Percentiles rank a stretch among this genome's conserved stretches.
Conservation (phyloP, 768 basidiomycete genomes). For the Boletus subparvulus region DNA sequence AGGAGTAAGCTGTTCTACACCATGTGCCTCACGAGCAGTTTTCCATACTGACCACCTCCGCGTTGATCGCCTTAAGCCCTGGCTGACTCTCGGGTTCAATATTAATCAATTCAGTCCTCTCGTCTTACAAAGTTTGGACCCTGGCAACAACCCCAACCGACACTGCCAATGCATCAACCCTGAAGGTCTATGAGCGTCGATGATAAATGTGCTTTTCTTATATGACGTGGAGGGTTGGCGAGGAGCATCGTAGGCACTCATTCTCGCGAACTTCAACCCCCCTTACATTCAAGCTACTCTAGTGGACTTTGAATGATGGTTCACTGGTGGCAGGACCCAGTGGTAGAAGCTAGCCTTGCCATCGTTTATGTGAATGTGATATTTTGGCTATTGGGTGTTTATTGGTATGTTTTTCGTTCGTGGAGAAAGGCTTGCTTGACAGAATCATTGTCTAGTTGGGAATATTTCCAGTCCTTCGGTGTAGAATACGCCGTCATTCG, state of each 20-base stretch:
- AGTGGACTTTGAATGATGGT: constrained; percentile 9
- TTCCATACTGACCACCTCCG: too few species aligned
- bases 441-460: constrained; percentile 19
- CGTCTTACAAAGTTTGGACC: too few species aligned
- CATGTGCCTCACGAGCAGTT: too few species aligned
- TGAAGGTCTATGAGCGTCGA: background rate
- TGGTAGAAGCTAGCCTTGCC: background rate
- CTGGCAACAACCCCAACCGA: too few species aligned
- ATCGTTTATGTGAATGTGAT: background rate
- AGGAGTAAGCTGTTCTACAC: too few species aligned
- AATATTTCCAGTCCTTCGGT: constrained; percentile 16
- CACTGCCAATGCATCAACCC: too few species aligned
- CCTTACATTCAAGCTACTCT: background rate
- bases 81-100: too few species aligned
- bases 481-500: constrained; percentile 25
- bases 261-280: background rate
- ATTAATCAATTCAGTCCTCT: too few species aligned
- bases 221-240: too few species aligned
- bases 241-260: background rate
- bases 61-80: too few species aligned
- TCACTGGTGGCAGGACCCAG: constrained; percentile 18
- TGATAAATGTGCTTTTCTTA: background rate
- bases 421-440: background rate
- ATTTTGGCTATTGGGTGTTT: constrained; percentile 18
- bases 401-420: constrained; percentile 10